Base-by-base conservation (phyloP, 768 basidiomycete species). In the Leucosporidium scottii region DNA sequence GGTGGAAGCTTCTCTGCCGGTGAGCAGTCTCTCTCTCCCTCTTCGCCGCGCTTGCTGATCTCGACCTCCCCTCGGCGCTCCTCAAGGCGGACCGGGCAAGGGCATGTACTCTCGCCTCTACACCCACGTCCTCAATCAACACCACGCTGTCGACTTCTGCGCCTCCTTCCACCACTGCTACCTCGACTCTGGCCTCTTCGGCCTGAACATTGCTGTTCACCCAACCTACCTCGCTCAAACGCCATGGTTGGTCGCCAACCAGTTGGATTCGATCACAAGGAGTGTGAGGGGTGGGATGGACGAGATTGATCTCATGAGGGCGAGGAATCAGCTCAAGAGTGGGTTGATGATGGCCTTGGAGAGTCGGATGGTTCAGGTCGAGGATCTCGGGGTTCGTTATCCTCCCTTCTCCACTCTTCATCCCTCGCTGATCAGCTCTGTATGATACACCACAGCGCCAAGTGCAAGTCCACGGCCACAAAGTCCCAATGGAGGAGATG, bases 101-200 rank as follows among this genome's bases (percentile, higher is more conserved):
- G 94, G 94, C 74, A 98, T 98, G 94, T 98, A 96, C 82, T 92
- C 93, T 44, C 87, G 94, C 30, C 80, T 97, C 34, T 97, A 98
- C 81, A 94, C 92, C 15, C 87, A 92, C 76, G 91, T 98, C 75
- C 86, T 98, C 66, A 97, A 98, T 78, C 88, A 90, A 76, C 90
- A 92, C 81, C 85, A 91, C 60, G 87, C 90, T 75, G 84, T 98
- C 75, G 94, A 98, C 78, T 91, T 93, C 78, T 97, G 93, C 78
- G 87, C 90, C 13, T 88, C 91, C 25, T 97, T 96, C 87, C 93
- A 98, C 77, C 94, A 98, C 79, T 93, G 93, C 76, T 98, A 97
- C 79, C 86, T 86, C 65, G 93, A 97, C 77, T 90, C 91, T 0
- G 91, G 91, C 6, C 82, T 98, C 8, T 96, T 97, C 77, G 94